Evolutionary conservation across 257 asterid genomes (phyloP).

Genomic region (Nicotiana paniculata): DNA sequence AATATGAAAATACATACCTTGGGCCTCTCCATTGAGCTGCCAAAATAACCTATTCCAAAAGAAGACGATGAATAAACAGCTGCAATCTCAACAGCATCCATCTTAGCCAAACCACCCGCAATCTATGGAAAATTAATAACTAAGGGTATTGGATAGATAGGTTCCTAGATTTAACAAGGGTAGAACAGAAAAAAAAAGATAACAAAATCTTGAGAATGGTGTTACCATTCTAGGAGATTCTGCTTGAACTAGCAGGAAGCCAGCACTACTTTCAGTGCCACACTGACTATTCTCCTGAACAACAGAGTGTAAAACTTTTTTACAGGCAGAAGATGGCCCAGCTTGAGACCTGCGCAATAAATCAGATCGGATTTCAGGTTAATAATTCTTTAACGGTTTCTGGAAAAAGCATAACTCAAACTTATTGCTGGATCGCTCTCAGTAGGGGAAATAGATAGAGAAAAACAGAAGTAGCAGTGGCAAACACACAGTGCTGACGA

Average conservation of each 20-base stretch:
- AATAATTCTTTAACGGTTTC: not conserved
- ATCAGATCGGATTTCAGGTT: not conserved
- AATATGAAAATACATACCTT: slow-evolving; percentile 39
- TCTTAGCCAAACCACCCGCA: slow-evolving; percentile 24
- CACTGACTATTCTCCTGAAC: slow-evolving; percentile 26
- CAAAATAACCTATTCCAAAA: slow-evolving; percentile 89
- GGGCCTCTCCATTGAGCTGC: slow-evolving; percentile 74
- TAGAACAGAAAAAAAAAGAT: not conserved
- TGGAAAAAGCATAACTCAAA: not conserved
- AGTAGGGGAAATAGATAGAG: not conserved
- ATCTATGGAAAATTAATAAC: slow-evolving; percentile 28
- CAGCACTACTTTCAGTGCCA: slow-evolving; percentile 54
- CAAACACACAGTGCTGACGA: slow-evolving; percentile 4
- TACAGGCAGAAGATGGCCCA: slow-evolving; percentile 77
- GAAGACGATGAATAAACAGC: slow-evolving; percentile 78
- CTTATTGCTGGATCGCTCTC: not conserved
- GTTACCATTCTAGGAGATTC: slow-evolving; percentile 50
- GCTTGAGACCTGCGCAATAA: slow-evolving; percentile 53
- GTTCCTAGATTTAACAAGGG: not conserved
- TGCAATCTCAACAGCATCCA: slow-evolving; percentile 72
- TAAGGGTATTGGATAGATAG: too few relatives aligned
- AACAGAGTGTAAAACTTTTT: slow-evolving; percentile 38
- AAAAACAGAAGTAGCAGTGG: not conserved
- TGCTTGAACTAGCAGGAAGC: slow-evolving; percentile 73
- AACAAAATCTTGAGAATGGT: not conserved